Evolutionary conservation across 441 rosid genomes (phyloP), one percentile per base, ranked within the genome.

Genomic region (Arabidopsis lyrata): DNA sequence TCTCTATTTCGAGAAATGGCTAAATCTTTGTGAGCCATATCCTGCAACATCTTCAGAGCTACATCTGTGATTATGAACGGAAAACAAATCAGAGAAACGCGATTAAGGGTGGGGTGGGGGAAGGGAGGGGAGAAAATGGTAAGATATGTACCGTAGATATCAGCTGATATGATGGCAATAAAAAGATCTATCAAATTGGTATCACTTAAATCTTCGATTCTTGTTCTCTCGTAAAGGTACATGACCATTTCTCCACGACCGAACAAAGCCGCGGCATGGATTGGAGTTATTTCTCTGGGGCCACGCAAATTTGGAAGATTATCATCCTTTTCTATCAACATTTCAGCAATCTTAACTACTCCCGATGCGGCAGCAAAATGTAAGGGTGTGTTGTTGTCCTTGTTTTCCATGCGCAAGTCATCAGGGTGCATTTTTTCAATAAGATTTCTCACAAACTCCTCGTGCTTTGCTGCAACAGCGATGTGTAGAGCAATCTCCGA

Each of bases 1-100:
- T 56, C 78, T 2, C 72, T 56, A 70, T 70, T 78, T 32, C 70
- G 62, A 71, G 74, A 74, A 8, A 61, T 8, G 8, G 72, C 77
- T 22, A 77, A 8, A 14, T 0, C 48, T 11, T 2, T n/a, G n/a
- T n/a, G n/a, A n/a, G n/a, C 41, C 13, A 10, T 2, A 0, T 11
- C 2, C 12, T 12, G 6, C 1, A 24, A 27, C 58, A 53, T 53
- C 9, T 1, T 0, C 16, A 53, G 35, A 24, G 58, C 58, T 3
- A 53, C 35, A 53, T 53, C 58, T 53, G 18, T 7, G 4, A 53
- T 53, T n/a, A n/a, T n/a, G n/a, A n/a, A n/a, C n/a, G n/a, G n/a
- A n/a, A n/a, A n/a, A n/a, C n/a, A n/a, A n/a, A n/a, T n/a, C n/a
- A n/a, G n/a, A n/a, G n/a, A n/a, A n/a, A n/a, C n/a, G n/a, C n/a